Base-by-base conservation (phyloP, 495 filamentous ascomycete genomes). In the Penicillium mononematosum region DNA sequence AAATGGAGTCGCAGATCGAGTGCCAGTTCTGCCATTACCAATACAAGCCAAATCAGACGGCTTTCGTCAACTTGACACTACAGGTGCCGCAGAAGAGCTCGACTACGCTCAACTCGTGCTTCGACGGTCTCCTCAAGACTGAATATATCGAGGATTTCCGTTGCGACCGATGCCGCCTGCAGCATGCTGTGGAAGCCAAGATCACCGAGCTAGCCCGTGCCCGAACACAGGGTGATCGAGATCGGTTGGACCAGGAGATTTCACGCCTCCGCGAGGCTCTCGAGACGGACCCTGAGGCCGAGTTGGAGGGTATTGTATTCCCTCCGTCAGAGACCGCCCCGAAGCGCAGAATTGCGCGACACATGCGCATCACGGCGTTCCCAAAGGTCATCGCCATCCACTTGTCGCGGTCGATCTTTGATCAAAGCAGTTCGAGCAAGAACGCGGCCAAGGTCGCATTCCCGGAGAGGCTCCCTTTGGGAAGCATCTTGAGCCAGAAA, bases 91-190 rank as follows among this genome's bases (percentile, higher is more conserved):
- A 91, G 66, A 81, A 83, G 60, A 82, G 75, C 53, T 83, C 81
- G 8, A 83, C 88, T 2, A 83, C 83, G 8, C 78, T 91, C 39
- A 83, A 81, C 59, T 75, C 81, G 4, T 98, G 95, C 67, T 92
- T 98, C 55, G 94, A 99, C 70, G 88, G 88, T 17, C 84, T 97
- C 70, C 85, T 99, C 59, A 97, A 96, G 68, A 90, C 87, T 0
- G 94, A 99, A 64, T 87, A 90, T 65, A 96, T 99, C 50, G 95
- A 99, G 50, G 94, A 96, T 66, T 99, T 93, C 74, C 88, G 88
- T 46, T 99, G 94, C 70, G 94, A 97, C 56, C 88, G 85, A 63
- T 98, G 94, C 58, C 88, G 90, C 11, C 79, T 98, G n/a, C 69
- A 88, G 45, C 87, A 96, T 72, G 91, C 92, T 2, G 56, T 90